phyloP scores from a whole-genome alignment of 148 eudicot genomes.

The Cornus suecica region DNA sequence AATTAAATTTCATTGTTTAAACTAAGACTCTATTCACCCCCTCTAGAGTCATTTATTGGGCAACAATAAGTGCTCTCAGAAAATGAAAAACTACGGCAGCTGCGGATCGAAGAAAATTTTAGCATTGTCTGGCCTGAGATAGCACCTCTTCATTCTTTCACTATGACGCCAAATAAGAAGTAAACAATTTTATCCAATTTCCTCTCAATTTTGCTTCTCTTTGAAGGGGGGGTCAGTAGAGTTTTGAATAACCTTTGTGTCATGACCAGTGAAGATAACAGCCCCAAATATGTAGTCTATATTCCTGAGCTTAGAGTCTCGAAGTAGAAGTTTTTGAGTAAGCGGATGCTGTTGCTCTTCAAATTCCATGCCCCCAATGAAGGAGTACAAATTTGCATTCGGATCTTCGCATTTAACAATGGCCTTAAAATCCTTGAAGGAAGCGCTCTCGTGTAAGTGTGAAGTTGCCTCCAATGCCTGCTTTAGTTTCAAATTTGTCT shows the following conservation, averaged over 20 bases:
- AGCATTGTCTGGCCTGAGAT: constrained; percentile 65
- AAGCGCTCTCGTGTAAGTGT: constrained; percentile 46
- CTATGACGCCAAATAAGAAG: constrained; percentile 53
- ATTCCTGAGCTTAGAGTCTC: constrained; percentile 87
- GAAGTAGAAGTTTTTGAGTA: constrained; percentile 72
- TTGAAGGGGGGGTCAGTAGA: constrained; percentile 91
- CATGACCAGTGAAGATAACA: constrained; percentile 88
- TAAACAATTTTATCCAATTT: constrained; percentile 88
- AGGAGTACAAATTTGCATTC: constrained; percentile 80
- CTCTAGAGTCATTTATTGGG: no score
- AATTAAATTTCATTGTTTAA: no score
- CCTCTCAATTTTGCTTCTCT: constrained; percentile 85
- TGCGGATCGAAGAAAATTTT: constrained; percentile 45
- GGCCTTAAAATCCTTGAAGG: constrained; percentile 60
- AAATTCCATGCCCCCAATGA: constrained; percentile 81
- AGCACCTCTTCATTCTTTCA: constrained; percentile 70
- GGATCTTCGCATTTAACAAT: constrained; percentile 90
- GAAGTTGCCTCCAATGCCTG: constrained; percentile 80
- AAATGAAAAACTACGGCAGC: constrained; percentile 72
- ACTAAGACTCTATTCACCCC: no score
- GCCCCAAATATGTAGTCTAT: constrained; percentile 80
- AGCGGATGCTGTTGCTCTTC: constrained; percentile 65
- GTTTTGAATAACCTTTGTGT: constrained; percentile 94
- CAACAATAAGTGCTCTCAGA: constrained; percentile 68
- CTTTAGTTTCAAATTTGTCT: constrained; percentile 89